Conservation (phyloP, 805 yeast species). For the Sungouiella blattae region DNA sequence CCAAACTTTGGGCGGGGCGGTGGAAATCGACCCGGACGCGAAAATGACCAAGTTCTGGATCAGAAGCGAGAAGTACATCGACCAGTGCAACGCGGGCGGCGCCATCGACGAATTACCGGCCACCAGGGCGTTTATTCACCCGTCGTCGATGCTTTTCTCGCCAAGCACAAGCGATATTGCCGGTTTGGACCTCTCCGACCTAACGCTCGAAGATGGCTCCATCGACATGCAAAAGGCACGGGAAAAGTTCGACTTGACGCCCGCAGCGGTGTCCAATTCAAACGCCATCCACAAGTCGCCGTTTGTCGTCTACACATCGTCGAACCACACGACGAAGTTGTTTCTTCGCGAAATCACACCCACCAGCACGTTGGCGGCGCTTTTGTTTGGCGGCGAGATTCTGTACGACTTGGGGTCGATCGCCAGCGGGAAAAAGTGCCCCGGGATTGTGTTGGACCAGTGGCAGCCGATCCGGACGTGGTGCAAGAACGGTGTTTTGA, state of each 20-base stretch:
- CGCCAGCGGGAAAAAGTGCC: slow-evolving; percentile 51
- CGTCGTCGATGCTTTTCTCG: slow-evolving; percentile 74
- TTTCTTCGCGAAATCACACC: slow-evolving; percentile 80
- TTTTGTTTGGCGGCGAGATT: slow-evolving; percentile 79
- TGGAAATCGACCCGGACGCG: slow-evolving; percentile 84
- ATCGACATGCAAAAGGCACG: slow-evolving; percentile 29
- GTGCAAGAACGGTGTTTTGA: slow-evolving; percentile 88
- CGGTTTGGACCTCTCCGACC: slow-evolving; percentile 15
- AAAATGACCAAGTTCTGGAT: slow-evolving; percentile 69
- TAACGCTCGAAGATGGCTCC: slow-evolving; percentile 39
- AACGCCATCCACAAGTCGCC: slow-evolving; percentile 42
- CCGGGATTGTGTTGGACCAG: slow-evolving; percentile 81
- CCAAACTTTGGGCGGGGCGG: slow-evolving; percentile 70
- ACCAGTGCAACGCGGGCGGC: slow-evolving; percentile 9
- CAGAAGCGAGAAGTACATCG: slow-evolving; percentile 51
- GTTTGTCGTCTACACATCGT: slow-evolving; percentile 60
- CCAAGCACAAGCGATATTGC: slow-evolving; percentile 24
- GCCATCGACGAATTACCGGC: slow-evolving; percentile 43
- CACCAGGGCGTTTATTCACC: slow-evolving; percentile 77
- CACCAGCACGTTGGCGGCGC: slow-evolving; percentile 61
- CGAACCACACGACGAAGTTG: slow-evolving; percentile 62
- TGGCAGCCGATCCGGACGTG: slow-evolving; percentile 91
- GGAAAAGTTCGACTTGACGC: slow-evolving; percentile 39
- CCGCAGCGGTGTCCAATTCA: slow-evolving; percentile 23
- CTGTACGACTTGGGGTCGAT: slow-evolving; percentile 50